Conservation (phyloP, 805 yeast species). For the Helenozyma rhizophorensis region DNA sequence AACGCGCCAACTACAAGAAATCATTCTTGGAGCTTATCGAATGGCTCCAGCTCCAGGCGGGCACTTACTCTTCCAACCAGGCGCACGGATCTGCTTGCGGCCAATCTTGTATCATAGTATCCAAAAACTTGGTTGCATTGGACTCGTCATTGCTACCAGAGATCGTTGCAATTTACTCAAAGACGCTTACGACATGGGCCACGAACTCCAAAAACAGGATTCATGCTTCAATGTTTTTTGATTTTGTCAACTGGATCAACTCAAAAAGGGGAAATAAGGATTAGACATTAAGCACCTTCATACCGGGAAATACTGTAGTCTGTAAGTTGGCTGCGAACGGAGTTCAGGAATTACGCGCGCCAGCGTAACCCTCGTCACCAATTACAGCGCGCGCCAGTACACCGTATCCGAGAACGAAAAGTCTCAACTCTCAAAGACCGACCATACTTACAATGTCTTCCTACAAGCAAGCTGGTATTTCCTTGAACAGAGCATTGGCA, state of each 20-base stretch:
- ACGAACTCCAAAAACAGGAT: constrained; percentile 41
- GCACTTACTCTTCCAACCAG: constrained; percentile 41
- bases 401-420: constrained; percentile 3
- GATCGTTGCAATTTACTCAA: constrained; percentile 54
- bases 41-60: constrained; percentile 41
- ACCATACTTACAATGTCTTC: constrained; percentile 33
- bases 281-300: neutral
- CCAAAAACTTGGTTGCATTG: constrained; percentile 47
- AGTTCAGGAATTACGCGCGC: neutral
- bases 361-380: constrained; percentile 16
- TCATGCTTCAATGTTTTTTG: constrained; percentile 60
- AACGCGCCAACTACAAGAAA: constrained; percentile 14
- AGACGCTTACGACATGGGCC: constrained; percentile 61
- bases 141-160: constrained; percentile 34
- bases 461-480: constrained; percentile 47
- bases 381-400: constrained; percentile 11
- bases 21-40: constrained; percentile 27
- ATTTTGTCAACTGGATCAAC: constrained; percentile 72
- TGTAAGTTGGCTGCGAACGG: neutral
- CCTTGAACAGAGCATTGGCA: constrained; percentile 82
- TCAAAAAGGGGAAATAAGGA: constrained; percentile 6
- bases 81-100: constrained; percentile 55
- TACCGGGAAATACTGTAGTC: neutral
- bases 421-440: constrained; percentile 2
- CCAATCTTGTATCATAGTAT: constrained; percentile 60